Evolutionary conservation across 169 alveolate species (phyloP).

Genomic region (Plasmodium knowlesi): DNA sequence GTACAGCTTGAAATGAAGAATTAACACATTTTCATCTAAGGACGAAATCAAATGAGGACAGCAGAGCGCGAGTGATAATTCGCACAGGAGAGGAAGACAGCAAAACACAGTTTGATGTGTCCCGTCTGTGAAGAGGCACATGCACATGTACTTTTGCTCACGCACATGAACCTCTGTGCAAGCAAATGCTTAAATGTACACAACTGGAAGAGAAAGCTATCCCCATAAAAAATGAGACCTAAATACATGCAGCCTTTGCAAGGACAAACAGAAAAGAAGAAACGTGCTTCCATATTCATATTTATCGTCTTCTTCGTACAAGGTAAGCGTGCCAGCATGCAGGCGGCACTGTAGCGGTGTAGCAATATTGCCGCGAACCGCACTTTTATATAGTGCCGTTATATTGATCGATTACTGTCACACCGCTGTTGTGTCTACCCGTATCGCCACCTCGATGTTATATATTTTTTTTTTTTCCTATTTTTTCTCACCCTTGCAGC

Average conservation of each 20-base stretch:
- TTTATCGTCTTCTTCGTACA: slow-evolving; percentile 56
- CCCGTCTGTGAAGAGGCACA: background rate
- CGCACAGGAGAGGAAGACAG: background rate
- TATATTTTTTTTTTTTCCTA: background rate
- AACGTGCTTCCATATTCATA: slow-evolving; percentile 49
- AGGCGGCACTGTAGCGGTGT: background rate
- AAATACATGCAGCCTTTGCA: slow-evolving; percentile 53
- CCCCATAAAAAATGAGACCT: slow-evolving; percentile 54
- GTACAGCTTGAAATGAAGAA: slow-evolving; percentile 28
- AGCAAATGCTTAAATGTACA: background rate
- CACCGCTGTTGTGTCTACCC: background rate
- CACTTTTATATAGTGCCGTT: background rate
- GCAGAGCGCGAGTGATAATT: slow-evolving; percentile 12
- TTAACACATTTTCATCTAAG: background rate
- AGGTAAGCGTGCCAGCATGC: slow-evolving; percentile 18
- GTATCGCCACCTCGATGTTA: background rate
- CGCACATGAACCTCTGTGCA: background rate
- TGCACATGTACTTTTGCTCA: background rate
- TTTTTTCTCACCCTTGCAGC: slow-evolving; percentile 14
- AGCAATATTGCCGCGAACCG: background rate
- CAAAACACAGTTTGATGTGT: slow-evolving; percentile 19
- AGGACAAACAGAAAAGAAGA: slow-evolving; percentile 57
- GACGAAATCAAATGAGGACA: slow-evolving; percentile 32
- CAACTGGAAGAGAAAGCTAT: background rate
- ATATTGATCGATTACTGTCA: background rate